Base-by-base conservation (phyloP, 495 filamentous ascomycete genomes). In the Trichocladium uniseriatum region DNA sequence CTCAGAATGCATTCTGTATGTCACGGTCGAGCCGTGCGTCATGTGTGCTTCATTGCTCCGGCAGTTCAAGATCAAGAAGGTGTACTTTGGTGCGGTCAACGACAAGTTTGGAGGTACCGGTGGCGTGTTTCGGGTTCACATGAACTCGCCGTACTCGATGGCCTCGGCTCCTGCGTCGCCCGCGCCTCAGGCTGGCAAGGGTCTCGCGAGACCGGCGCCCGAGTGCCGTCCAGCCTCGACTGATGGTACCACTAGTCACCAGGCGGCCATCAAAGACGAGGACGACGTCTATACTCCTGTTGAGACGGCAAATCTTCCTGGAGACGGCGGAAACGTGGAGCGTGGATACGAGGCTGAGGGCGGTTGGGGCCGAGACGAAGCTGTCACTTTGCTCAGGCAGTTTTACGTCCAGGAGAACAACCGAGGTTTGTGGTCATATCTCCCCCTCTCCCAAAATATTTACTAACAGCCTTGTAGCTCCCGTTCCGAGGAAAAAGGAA, bases 381-480 rank as follows among this genome's bases (percentile, higher is more conserved):
- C 90, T 0, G 89, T 98, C 54, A 89, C 90, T 67, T 60, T 96
- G 51, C 72, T 97, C 51, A 76, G 94, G 47, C 81, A 87, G 47
- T 98, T 98, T 64, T 98, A 98, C 62, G 83, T 96, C 14, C 94
- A 97, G 69, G 88, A 97, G 63, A 98, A 98, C 65, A 84, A 82
- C 40, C 82, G 88, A 73, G 86, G 86, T 86, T 68, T 49, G 64
- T 52, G 24, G 18, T 44, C 6, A 39, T 28, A 11, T 19, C 27
- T 31, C 14, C 18, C 7, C 18, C 5, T 15, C 13, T 34, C 34
- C 16, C 13, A 15, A 0, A 27, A 5, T 41, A 19, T 16, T 18
- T 37, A 32, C 42, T 46, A 5, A 53, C 21, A 10, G n/a, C n/a
- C n/a, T 6, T 16, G n/a, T 37, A 74, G 72, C 72, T 2, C 72